Evolutionary conservation across 1,284 basidiomycete genomes (phyloP), one percentile per base, ranked within the genome.

Genomic region (Ustilago crameri): DNA sequence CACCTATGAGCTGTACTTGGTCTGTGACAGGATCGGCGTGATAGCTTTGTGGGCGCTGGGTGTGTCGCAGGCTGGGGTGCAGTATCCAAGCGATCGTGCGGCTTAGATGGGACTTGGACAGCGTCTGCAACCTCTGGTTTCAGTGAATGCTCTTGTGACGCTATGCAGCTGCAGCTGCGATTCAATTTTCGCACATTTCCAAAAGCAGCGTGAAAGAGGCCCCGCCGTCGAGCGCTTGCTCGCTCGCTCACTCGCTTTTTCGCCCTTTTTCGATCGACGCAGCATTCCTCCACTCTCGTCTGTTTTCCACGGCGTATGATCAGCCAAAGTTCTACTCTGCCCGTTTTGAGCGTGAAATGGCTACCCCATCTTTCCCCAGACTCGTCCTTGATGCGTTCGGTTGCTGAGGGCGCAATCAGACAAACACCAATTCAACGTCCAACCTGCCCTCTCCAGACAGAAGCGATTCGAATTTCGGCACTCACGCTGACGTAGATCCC

Each of bases 201-300:
- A 56, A 61, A 61, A 60, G 57, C 57, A 67, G 57, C 64, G 64
- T 67, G 64, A 67, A 67, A 67, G 57, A 51, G 61, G 45, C 34
- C n/a, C n/a, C n/a, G n/a, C n/a, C n/a, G n/a, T n/a, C n/a, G n/a
- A n/a, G 32, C 32, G 32, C 15, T 27, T 30, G 14, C 10, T n/a
- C n/a, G n/a, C 20, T n/a, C 18, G 22, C 42, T 23, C 8, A 9
- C 30, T 12, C 26, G 30, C 30, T 12, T 15, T 35, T 34, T 15
- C 37, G 42, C 54, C 47, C 20, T 14, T 30, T 5, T 30, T 24
- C 20, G 15, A 5, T 18, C 10, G 14, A 14, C 26, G 24, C 7
- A 14, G 15, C 4, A 26, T 35, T 27, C 22, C 45, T 35, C 26
- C 27, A 46, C 24, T 32, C 44, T 30, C 30, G 7, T 30, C 30